Evolutionary conservation across 306 rosid genomes (phyloP).

Genomic region (Vachellia collinsii): DNA sequence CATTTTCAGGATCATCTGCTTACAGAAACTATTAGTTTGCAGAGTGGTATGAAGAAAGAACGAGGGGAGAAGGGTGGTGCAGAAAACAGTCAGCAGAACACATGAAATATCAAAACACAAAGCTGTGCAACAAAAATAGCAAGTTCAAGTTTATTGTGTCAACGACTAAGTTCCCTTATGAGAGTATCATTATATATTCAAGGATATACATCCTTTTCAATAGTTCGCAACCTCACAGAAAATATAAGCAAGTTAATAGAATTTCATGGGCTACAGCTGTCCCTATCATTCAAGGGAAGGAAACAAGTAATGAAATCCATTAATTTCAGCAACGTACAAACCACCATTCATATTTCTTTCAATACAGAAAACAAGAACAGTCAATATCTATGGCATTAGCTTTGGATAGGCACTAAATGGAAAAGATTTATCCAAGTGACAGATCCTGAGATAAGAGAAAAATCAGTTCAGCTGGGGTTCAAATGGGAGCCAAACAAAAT

Average conservation of each 20-base stretch:
- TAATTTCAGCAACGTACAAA: neutral
- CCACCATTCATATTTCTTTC: neutral
- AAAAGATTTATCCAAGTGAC: neutral
- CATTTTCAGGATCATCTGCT: neutral
- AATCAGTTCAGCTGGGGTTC: constrained; percentile 7
- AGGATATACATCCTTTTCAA: neutral
- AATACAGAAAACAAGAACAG: neutral
- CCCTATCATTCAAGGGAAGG: constrained; percentile 4
- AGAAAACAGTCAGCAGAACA: neutral
- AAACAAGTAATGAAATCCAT: neutral
- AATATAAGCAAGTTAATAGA: neutral
- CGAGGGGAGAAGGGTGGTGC: neutral
- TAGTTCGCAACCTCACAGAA: constrained; percentile 23
- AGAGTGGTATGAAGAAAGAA: neutral
- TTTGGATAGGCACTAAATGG: neutral
- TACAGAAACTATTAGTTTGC: neutral
- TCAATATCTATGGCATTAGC: constrained; percentile 2
- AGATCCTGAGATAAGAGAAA: constrained; percentile 13
- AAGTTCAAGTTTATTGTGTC: neutral
- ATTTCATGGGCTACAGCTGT: neutral
- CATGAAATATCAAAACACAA: neutral
- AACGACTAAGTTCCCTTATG: constrained; percentile 3
- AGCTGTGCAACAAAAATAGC: neutral
- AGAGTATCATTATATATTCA: constrained; percentile 19
- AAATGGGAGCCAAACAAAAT: constrained; percentile 29